Base-by-base conservation (phyloP, 2,329 filamentous ascomycete species). In the Aquanectria penicillioides region DNA sequence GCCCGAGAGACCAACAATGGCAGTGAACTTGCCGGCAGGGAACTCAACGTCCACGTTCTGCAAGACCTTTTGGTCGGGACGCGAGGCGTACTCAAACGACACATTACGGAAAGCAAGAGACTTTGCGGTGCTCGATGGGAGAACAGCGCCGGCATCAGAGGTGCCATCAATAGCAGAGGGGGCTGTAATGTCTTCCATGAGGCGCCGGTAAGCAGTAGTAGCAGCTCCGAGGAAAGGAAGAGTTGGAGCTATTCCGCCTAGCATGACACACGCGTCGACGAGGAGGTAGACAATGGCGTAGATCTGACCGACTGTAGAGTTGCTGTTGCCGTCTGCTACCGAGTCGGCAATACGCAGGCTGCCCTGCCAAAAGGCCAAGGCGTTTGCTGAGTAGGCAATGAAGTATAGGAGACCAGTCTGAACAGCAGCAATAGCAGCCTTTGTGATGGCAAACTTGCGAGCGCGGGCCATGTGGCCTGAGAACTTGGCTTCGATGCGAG, bases 321-420 rank as follows among this genome's bases (percentile, higher is more conserved):
- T 73, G 40, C 69, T 64, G 2, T 67, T 63, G 18, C 70, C 67
- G 3, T 72, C 73, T 7, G 69, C 71, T 7, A 77, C 73, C 1
- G 77, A 71, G 5, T 77, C 72, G 20, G 75, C 77, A 59, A 81
- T 81, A 44, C 80, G 80, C 28, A 76, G 78, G 61, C 84, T 87
- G 34, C 87, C 88, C 69, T 89, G 83, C 86, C 86, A 90, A 67
- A 89, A 90, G 0, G 87, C 87, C 12, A 90, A 75, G 2, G 85
- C 86, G 69, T 90, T 90, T 4, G 86, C 86, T 1, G 85, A 82
- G 63, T 88, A 90, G 3, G 86, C 85, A 61, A 90, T 83, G 63
- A 90, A 90, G 71, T 89, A 90, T 2, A 90, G 75, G 13, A 84
- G 70, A 6, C 87, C 87, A 3, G 85, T 79, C 68, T 89, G 86